Percentiles rank a stretch among this genome's conserved stretches.
Conservation (phyloP, 129 eudicot genomes). For the Arctium minus region DNA sequence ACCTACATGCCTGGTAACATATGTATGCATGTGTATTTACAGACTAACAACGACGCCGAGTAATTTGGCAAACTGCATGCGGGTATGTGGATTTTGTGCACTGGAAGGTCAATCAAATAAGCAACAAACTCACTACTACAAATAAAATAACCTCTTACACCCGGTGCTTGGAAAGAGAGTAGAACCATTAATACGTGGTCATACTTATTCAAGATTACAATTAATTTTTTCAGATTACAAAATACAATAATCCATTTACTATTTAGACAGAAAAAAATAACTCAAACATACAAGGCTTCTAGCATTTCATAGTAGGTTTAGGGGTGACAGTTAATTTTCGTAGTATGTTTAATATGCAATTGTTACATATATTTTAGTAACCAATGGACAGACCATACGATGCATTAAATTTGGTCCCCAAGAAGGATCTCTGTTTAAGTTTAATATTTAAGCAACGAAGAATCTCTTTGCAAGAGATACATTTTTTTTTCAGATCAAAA, state of each 20-base stretch:
- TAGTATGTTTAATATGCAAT: not conserved
- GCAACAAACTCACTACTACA: not conserved
- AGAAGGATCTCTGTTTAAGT: not conserved
- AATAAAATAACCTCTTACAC: not conserved
- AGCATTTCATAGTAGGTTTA: not conserved
- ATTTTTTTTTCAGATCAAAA: not conserved
- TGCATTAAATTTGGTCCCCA: not conserved
- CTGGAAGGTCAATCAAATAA: not conserved
- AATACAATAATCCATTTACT: not conserved
- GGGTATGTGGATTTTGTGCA: too few species aligned
- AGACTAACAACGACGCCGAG: not conserved
- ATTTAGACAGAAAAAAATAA: not conserved
- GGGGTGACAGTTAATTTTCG: not conserved
- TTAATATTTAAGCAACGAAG: not conserved
- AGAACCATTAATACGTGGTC: not conserved
- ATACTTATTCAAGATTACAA: not conserved
- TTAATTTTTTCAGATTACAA: not conserved
- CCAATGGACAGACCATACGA: not conserved
- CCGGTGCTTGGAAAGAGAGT: not conserved
- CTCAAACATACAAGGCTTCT: not conserved
- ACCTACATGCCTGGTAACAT: not conserved
- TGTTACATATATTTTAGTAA: not conserved
- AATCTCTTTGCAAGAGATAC: constrained; percentile 5
- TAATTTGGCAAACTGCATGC: not conserved
- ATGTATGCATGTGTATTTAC: not conserved